phyloP scores from a whole-genome alignment of 2,329 filamentous ascomycete species.

The Sporothrix brunneoviolacea region DNA sequence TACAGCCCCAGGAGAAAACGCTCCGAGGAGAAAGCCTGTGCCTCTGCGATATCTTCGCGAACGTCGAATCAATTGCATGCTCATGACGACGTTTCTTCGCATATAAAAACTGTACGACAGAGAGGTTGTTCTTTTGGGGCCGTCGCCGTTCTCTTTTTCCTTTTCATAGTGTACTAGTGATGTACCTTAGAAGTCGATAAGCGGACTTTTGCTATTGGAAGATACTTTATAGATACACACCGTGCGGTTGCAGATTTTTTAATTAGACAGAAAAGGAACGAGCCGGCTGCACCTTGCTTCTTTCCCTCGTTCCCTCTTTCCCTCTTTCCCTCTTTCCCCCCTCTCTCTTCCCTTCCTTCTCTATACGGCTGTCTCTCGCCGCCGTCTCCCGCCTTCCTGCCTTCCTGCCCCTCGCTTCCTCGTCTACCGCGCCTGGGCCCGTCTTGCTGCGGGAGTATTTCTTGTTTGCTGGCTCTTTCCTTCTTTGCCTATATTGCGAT shows the following conservation, averaged over 20 bases:
- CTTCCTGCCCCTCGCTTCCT: neutral
- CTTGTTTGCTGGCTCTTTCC: neutral
- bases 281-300: conserved; percentile 6
- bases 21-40: no score
- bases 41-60: no score
- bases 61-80: no score
- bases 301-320: neutral
- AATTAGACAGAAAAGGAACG: conserved; percentile 9
- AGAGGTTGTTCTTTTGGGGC: no score
- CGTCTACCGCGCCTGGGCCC: no score
- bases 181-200: neutral
- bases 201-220: neutral
- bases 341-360: neutral
- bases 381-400: neutral
- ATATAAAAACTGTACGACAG: no score
- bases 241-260: no score
- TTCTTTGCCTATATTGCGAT: no score
- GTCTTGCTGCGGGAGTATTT: no score
- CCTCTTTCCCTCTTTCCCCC: neutral
- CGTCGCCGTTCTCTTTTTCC: no score
- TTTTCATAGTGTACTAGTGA: neutral
- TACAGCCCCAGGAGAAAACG: no score
- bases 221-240: conserved; percentile 2
- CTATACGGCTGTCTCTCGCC: neutral
- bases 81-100: no score